A percentile compares a stretch with the other conserved stretches of the same genome.
These are phyloP conservation scores for Lachancea quebecensis DNA, from an alignment of 805 yeast genomes.

Conservation along the genomic window DNA sequence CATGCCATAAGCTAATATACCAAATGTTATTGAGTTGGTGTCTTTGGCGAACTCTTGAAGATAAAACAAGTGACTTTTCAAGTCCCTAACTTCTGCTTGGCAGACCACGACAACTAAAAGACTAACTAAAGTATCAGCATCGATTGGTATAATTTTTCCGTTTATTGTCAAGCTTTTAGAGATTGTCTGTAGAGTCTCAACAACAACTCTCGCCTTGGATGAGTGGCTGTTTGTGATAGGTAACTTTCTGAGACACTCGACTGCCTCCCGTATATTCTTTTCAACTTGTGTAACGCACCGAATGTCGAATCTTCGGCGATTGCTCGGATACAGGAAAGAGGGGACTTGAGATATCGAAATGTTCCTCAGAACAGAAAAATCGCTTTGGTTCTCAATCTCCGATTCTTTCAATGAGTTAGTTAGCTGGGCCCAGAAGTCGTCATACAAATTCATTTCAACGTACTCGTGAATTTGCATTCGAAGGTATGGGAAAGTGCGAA, in stretches of 20 bases:
- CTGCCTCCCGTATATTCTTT: slow-evolving; percentile 44
- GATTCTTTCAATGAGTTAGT: slow-evolving; percentile 22
- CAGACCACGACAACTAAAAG: slow-evolving; percentile 64
- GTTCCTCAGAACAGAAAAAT: slow-evolving; percentile 22
- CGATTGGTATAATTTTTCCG: slow-evolving; percentile 35
- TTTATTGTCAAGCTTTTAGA: slow-evolving; percentile 28
- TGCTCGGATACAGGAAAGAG: slow-evolving; percentile 37
- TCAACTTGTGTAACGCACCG: slow-evolving; percentile 31
- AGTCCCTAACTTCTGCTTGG: slow-evolving; percentile 49
- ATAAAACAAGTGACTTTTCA: slow-evolving; percentile 61
- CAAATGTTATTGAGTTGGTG: slow-evolving; percentile 41
- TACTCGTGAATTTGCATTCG: slow-evolving; percentile 56
- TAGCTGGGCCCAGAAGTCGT: slow-evolving; percentile 54
- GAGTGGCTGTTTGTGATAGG: slow-evolving; percentile 40
- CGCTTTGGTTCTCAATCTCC: slow-evolving; percentile 17
- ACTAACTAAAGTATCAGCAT: slow-evolving; percentile 78
- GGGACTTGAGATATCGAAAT: slow-evolving; percentile 40
- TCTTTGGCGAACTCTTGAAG: slow-evolving; percentile 49
- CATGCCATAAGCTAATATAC: slow-evolving; percentile 66
- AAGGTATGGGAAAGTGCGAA: slow-evolving; percentile 30
- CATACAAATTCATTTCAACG: slow-evolving; percentile 63
- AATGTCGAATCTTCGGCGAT: slow-evolving; percentile 25
- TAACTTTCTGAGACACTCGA: slow-evolving; percentile 43
- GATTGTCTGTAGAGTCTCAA: slow-evolving; percentile 46
- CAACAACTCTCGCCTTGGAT: slow-evolving; percentile 42